Conservation (phyloP, 257 asterid species). For the Solanum chilense region DNA sequence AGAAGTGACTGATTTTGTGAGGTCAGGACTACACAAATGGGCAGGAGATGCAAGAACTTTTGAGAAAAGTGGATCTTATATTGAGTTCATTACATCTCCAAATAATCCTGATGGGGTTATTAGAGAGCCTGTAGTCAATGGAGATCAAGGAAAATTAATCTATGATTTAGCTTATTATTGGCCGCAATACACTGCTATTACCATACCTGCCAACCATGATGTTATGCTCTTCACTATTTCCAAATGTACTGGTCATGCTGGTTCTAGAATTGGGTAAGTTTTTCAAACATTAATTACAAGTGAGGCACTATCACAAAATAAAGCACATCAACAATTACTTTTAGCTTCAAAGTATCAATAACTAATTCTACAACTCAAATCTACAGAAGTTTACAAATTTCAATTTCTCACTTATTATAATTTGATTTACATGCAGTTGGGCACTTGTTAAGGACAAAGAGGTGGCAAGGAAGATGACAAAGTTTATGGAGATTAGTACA, state of each 20-base stretch:
- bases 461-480: conserved; percentile 59
- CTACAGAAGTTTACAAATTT: background rate
- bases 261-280: conserved; percentile 79
- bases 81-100: conserved; percentile 73
- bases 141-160: conserved; percentile 28
- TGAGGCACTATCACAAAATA: too few relatives aligned
- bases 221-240: conserved; percentile 78
- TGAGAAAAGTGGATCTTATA: conserved; percentile 39
- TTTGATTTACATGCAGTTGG: conserved; percentile 43
- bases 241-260: conserved; percentile 92
- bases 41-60: conserved; percentile 54
- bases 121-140: conserved; percentile 47
- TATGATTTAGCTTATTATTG: conserved; percentile 84
- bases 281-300: too few relatives aligned
- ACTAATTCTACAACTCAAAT: background rate
- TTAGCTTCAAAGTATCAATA: background rate
- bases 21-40: conserved; percentile 59
- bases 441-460: conserved; percentile 63
- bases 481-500: conserved; percentile 56
- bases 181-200: conserved; percentile 78
- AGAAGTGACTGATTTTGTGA: conserved; percentile 35
- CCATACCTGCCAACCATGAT: conserved; percentile 49
- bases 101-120: conserved; percentile 59
- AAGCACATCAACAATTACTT: too few relatives aligned
- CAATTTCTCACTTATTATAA: background rate